Evolutionary conservation across 305 asterid species (phyloP).

Genomic region (Solanum hybrid): DNA sequence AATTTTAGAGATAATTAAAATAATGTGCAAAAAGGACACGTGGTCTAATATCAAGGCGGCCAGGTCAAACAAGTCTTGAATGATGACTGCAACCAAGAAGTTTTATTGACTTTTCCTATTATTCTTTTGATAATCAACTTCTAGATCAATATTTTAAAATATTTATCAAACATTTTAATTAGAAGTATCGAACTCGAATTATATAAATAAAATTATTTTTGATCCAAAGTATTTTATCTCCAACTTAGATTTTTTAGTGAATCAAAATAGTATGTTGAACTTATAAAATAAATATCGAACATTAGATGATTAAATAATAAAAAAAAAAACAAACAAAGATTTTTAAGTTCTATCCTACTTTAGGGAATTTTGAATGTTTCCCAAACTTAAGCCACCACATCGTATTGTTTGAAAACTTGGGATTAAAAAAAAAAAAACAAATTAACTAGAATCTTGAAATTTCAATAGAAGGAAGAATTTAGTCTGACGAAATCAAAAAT

Average conservation of each 20-base stretch:
- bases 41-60: constrained; percentile 3
- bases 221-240: background rate
- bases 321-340: accelerated
- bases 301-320: accelerated
- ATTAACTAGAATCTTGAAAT: background rate
- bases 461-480: background rate
- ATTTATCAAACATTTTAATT: accelerated
- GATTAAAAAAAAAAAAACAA: background rate
- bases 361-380: background rate
- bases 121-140: background rate
- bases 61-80: background rate
- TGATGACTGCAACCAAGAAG: background rate
- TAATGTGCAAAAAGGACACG: background rate
- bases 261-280: background rate
- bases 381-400: background rate
- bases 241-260: background rate
- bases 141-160: background rate
- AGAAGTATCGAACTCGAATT: accelerated
- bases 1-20: background rate
- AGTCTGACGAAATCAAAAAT: accelerated
- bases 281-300: background rate
- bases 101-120: background rate
- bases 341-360: background rate
- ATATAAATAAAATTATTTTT: background rate
- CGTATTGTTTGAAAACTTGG: background rate